A percentile compares a stretch with the other conserved stretches of the same genome.
Conservation (phyloP, 108 stramenopile species). For the Craspedostauros australis region DNA sequence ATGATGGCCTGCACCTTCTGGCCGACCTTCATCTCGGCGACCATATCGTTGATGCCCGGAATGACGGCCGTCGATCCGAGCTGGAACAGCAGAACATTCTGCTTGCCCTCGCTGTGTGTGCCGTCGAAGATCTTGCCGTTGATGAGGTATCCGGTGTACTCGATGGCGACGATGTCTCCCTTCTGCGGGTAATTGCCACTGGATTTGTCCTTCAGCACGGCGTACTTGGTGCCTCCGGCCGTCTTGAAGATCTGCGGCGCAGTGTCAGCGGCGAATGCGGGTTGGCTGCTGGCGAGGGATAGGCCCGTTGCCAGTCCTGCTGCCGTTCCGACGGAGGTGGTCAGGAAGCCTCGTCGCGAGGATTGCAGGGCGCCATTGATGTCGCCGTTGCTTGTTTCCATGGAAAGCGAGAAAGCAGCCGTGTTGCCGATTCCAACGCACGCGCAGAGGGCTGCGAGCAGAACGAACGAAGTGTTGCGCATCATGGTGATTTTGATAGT, state of each 20-base stretch:
- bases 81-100: conserved; percentile 69
- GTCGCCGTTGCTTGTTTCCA: conserved; percentile 2
- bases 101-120: conserved; percentile 78
- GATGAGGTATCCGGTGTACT: conserved; percentile 81
- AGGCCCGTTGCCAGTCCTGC: conserved; percentile 6
- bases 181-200: conserved; percentile 35
- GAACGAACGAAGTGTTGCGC: too few relatives aligned
- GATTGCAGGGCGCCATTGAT: not conserved
- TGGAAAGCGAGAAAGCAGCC: conserved; percentile 3
- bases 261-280: not conserved
- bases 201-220: conserved; percentile 42
- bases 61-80: conserved; percentile 65
- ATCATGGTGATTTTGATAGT: not conserved
- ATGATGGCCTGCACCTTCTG: conserved; percentile 86
- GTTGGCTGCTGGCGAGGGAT: conserved; percentile 3
- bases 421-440: not conserved
- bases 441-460: too few relatives aligned
- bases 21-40: conserved; percentile 67
- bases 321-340: conserved; percentile 2
- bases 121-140: conserved; percentile 82
- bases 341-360: conserved; percentile 23
- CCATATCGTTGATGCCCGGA: conserved; percentile 73
- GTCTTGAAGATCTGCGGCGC: conserved; percentile 65
- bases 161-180: conserved; percentile 78
- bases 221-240: conserved; percentile 70